A percentile compares a stretch with the other conserved stretches of the same genome.
These are phyloP conservation scores for Brassica hybrid DNA, from an alignment of 441 rosid genomes.

Conservation along the genomic window DNA sequence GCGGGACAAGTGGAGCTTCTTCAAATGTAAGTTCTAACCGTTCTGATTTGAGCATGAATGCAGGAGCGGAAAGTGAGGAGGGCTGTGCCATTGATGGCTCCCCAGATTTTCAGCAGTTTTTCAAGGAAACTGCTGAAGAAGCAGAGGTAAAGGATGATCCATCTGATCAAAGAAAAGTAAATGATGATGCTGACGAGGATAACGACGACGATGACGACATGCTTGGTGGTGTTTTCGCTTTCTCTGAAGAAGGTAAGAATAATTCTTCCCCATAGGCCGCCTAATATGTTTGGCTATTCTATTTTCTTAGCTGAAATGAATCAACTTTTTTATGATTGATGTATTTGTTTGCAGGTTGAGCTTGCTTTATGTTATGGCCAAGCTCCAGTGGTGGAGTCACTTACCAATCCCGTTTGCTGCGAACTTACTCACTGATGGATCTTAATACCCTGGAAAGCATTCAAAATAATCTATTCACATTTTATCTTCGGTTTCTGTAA, in stretches of 20 bases:
- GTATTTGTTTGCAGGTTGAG: constrained; percentile 62
- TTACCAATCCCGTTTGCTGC: constrained; percentile 51
- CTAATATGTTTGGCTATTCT: not conserved
- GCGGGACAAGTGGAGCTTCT: constrained; percentile 48
- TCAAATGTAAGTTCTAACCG: constrained; percentile 59
- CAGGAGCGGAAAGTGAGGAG: constrained; percentile 34
- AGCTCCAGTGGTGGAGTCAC: constrained; percentile 44
- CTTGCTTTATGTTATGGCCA: constrained; percentile 25
- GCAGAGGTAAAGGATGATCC: constrained; percentile 53
- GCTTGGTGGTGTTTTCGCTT: constrained; percentile 89
- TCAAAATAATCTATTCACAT: constrained; percentile 26
- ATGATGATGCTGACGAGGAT: constrained; percentile 45
- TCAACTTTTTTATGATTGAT: not conserved
- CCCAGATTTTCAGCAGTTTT: constrained; percentile 63
- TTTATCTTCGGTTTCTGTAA: constrained; percentile 53
- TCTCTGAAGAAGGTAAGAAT: constrained; percentile 85
- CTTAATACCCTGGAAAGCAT: constrained; percentile 20
- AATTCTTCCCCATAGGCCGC: not conserved
- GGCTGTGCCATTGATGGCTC: constrained; percentile 36
- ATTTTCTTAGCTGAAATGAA: not conserved
- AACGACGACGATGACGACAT: constrained; percentile 57
- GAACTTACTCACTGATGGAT: constrained; percentile 51
- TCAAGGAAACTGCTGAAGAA: constrained; percentile 57
- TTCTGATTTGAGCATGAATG: constrained; percentile 63
- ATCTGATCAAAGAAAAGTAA: constrained; percentile 63